A percentile compares a stretch with the other conserved stretches of the same genome.
Conservation (phyloP, 108 stramenopile genomes). For the Bacterosira constricta region DNA sequence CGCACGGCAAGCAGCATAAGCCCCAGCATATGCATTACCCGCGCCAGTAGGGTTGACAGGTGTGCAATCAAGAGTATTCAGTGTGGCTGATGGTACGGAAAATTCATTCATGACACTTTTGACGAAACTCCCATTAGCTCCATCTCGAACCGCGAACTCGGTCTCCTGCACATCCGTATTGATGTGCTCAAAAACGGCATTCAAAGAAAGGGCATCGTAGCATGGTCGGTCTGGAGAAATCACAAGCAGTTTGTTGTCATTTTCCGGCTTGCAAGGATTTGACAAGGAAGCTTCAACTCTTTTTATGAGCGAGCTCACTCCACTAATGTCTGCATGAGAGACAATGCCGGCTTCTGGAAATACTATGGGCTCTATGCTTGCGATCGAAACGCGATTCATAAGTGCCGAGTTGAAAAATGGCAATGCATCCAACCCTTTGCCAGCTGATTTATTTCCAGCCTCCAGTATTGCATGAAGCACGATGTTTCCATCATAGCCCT, state of each 20-base stretch:
- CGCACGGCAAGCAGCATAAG: constrained; percentile 43
- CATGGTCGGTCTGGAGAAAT: constrained; percentile 29
- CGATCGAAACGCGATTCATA: constrained; percentile 19
- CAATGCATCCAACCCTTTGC: constrained; percentile 46
- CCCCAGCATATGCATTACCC: constrained; percentile 61
- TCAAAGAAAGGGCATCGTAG: constrained; percentile 14
- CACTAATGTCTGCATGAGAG: constrained; percentile 18
- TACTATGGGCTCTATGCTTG: constrained; percentile 62
- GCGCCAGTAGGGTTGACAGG: constrained; percentile 66
- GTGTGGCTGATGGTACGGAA: constrained; percentile 40
- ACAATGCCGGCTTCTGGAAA: constrained; percentile 48
- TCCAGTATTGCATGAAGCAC: constrained; percentile 55
- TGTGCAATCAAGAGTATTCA: constrained; percentile 37
- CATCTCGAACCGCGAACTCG: constrained; percentile 40
- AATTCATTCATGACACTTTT: background rate
- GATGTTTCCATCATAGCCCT: constrained; percentile 4
- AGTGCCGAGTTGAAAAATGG: constrained; percentile 38
- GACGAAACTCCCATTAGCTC: constrained; percentile 42
- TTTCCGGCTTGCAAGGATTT: background rate
- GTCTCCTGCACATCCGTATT: background rate
- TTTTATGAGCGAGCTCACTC: constrained; percentile 1
- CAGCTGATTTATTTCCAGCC: constrained; percentile 38
- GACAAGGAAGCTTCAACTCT: constrained; percentile 7
- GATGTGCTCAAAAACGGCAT: background rate
- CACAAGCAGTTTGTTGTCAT: constrained; percentile 7